Conservation (phyloP, 306 rosid genomes). For the Senna tora region DNA sequence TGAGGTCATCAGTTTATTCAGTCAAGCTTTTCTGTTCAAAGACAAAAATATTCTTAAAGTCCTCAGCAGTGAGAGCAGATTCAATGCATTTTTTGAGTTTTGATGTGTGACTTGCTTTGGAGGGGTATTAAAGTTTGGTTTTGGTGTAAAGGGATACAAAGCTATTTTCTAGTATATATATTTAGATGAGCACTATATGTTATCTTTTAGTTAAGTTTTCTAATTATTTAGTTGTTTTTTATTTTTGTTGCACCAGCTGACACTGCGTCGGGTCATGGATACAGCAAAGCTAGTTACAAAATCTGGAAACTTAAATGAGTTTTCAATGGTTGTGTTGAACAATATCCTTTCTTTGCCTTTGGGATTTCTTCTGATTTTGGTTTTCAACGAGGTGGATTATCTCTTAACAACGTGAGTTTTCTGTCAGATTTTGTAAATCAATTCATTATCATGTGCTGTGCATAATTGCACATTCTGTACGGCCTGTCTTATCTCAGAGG, state of each 20-base stretch:
- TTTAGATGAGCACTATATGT: constrained; percentile 23
- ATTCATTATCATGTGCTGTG: constrained; percentile 29
- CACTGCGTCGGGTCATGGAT: constrained; percentile 91
- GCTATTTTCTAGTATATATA: neutral
- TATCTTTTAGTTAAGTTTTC: constrained; percentile 28
- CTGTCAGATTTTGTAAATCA: constrained; percentile 20
- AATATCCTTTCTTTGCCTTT: constrained; percentile 91
- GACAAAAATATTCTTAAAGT: constrained; percentile 3
- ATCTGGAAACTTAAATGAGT: constrained; percentile 92
- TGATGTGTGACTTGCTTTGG: too few species aligned
- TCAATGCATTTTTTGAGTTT: constrained; percentile 19
- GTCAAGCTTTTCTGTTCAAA: neutral
- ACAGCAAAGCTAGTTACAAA: constrained; percentile 85
- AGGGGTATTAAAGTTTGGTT: constrained; percentile 9
- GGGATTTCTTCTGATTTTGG: constrained; percentile 72
- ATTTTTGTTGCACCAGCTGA: constrained; percentile 65
- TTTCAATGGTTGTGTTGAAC: constrained; percentile 97
- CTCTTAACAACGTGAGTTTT: constrained; percentile 80
- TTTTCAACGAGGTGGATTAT: constrained; percentile 93
- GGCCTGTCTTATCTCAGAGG: constrained; percentile 18
- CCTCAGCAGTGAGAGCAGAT: neutral
- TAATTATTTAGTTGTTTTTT: constrained; percentile 37
- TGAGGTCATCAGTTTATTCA: constrained; percentile 14
- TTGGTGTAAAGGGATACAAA: constrained; percentile 8
- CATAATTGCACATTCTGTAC: constrained; percentile 5